These are phyloP conservation scores for Claviceps africana DNA, from an alignment of 2,329 filamentous ascomycete genomes.

Conservation along the genomic window DNA sequence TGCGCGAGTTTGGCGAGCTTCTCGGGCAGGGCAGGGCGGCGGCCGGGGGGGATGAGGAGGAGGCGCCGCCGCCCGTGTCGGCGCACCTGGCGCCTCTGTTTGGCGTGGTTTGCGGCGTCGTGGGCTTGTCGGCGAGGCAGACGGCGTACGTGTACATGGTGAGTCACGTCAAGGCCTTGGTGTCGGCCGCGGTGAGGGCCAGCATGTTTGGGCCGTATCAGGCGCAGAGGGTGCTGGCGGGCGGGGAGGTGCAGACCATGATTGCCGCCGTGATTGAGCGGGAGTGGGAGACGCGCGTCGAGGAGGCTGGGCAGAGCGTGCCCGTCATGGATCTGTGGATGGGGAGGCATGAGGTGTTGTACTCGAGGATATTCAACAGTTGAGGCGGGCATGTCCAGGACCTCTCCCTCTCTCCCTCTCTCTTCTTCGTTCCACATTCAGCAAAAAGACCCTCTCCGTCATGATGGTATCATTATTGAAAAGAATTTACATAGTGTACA, in stretches of 20 bases:
- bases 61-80: conserved; percentile 24
- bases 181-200: conserved; percentile 64
- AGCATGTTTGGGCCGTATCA: conserved; percentile 71
- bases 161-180: conserved; percentile 60
- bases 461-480: conserved; percentile 17
- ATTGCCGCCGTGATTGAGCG: conserved; percentile 44
- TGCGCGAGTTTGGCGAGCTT: conserved; percentile 23
- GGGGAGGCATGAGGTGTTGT: conserved; percentile 68
- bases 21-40: conserved; percentile 12
- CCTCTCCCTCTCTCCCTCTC: too few species aligned
- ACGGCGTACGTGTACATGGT: conserved; percentile 64
- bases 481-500: conserved; percentile 1
- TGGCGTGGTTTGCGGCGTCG: conserved; percentile 49
- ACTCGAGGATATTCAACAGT: conserved; percentile 79
- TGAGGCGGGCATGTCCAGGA: conserved; percentile 20
- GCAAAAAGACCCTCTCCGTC: neutral
- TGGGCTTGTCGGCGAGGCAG: conserved; percentile 46
- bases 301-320: conserved; percentile 60
- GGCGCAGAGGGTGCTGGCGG: conserved; percentile 58
- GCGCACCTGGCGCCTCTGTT: conserved; percentile 60
- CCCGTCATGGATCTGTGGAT: conserved; percentile 74
- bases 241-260: conserved; percentile 38
- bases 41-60: conserved; percentile 16
- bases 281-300: conserved; percentile 44
- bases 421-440: neutral